Percentiles rank a stretch among this genome's conserved stretches.
phyloP scores from a whole-genome alignment of 2,329 filamentous ascomycete genomes.

The Botrytis deweyae region DNA sequence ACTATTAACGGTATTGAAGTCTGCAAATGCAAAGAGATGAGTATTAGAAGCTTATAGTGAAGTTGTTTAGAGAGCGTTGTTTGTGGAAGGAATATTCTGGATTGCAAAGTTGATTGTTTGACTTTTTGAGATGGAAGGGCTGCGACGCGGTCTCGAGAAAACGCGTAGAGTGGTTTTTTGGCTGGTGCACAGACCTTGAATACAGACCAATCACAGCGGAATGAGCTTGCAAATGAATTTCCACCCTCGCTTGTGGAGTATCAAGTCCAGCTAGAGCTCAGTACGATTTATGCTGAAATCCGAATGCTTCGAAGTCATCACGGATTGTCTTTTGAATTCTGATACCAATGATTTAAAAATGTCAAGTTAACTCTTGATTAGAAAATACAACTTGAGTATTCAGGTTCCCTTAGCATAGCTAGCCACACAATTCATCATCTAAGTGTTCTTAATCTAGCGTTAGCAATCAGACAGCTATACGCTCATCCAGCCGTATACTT shows the following conservation, averaged over 20 bases:
- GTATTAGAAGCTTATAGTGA: background rate
- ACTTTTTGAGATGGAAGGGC: conserved; percentile 16
- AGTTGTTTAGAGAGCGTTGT: background rate
- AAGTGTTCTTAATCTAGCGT: too few species aligned
- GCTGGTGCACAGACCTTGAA: background rate
- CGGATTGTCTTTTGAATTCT: too few species aligned
- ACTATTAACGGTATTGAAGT: conserved; percentile 11
- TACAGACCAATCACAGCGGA: conserved; percentile 4
- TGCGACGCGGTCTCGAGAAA: conserved; percentile 21
- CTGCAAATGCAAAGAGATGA: background rate
- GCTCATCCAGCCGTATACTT: too few species aligned
- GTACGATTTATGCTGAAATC: background rate
- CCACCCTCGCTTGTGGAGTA: background rate
- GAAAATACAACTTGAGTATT: too few species aligned
- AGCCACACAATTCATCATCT: too few species aligned
- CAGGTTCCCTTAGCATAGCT: too few species aligned
- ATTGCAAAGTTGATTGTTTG: conserved; percentile 16
- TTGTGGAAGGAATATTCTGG: conserved; percentile 6
- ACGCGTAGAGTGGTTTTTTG: conserved; percentile 24
- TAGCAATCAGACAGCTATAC: too few species aligned
- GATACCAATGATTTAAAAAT: too few species aligned
- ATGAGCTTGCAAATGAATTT: background rate
- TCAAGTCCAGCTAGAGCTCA: background rate
- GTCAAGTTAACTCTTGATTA: too few species aligned
- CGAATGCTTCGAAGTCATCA: too few species aligned